Percentiles rank a stretch among this genome's conserved stretches.
These are phyloP conservation scores for Melaleuca quinquenervia DNA, from an alignment of 345 rosid genomes.

Conservation along the genomic window DNA sequence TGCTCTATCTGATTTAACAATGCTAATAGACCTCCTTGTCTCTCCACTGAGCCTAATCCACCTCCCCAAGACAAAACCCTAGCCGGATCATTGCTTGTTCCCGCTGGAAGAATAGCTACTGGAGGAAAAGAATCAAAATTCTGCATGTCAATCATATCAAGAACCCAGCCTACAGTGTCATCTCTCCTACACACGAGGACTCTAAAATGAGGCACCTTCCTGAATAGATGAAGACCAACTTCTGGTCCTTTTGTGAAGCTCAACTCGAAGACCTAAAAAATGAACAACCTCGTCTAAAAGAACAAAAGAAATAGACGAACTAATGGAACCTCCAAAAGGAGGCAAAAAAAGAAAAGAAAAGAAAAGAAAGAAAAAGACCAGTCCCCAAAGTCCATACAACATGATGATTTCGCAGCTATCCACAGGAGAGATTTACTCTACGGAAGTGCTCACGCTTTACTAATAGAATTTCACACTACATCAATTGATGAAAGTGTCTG, in stretches of 20 bases:
- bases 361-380: no score
- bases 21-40: constrained; percentile 62
- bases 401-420: background rate
- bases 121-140: constrained; percentile 86
- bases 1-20: constrained; percentile 55
- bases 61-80: constrained; percentile 80
- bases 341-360: background rate
- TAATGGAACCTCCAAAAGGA: constrained; percentile 36
- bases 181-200: constrained; percentile 90
- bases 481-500: constrained; percentile 35
- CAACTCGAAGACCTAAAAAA: constrained; percentile 59
- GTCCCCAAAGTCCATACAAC: background rate
- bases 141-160: constrained; percentile 65
- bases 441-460: background rate
- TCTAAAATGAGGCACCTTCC: constrained; percentile 81
- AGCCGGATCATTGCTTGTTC: constrained; percentile 87
- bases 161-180: constrained; percentile 89
- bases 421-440: no score
- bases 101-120: constrained; percentile 81
- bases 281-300: background rate
- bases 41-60: constrained; percentile 68
- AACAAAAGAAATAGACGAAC: background rate
- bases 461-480: constrained; percentile 14
- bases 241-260: constrained; percentile 70
- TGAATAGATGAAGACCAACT: constrained; percentile 58